A percentile compares a stretch with the other conserved stretches of the same genome.
These are phyloP conservation scores for Russula earlei DNA, from an alignment of 768 basidiomycete genomes.

Conservation along the genomic window DNA sequence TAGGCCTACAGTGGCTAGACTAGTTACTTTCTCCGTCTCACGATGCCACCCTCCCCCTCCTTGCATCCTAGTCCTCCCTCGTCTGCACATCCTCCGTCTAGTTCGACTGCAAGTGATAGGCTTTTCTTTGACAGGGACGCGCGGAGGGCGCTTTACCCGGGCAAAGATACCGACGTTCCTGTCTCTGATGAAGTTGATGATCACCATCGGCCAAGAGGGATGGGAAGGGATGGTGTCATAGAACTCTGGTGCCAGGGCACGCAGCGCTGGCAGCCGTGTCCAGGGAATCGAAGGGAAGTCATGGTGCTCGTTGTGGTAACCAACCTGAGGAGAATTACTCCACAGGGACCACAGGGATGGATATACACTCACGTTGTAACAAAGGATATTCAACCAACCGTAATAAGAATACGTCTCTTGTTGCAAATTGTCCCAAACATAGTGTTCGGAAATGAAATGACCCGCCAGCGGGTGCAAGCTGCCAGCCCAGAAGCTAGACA, in stretches of 20 bases:
- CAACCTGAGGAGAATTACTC: slow-evolving; percentile 47
- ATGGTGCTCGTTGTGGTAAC: slow-evolving; percentile 99
- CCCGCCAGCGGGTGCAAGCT: slow-evolving; percentile 93
- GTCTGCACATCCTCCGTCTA: slow-evolving; percentile 19
- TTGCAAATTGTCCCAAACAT: slow-evolving; percentile 82
- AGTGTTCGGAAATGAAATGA: slow-evolving; percentile 98
- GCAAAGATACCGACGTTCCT: slow-evolving; percentile 82
- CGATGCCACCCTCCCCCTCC: not conserved
- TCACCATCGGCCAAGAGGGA: slow-evolving; percentile 91
- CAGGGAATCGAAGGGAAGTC: slow-evolving; percentile 96
- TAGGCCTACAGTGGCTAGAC: no score
- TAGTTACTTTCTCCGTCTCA: slow-evolving; percentile 6
- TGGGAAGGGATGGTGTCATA: slow-evolving; percentile 86
- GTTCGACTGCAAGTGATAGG: slow-evolving; percentile 4
- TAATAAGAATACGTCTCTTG: slow-evolving; percentile 99
- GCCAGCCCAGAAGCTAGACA: slow-evolving; percentile 93
- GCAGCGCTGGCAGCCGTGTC: slow-evolving; percentile 83
- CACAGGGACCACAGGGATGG: not conserved
- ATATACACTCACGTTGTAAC: slow-evolving; percentile 71
- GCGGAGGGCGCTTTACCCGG: slow-evolving; percentile 56
- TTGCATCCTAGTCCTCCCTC: not conserved
- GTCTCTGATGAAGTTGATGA: slow-evolving; percentile 88
- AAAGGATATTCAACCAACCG: slow-evolving; percentile 78
- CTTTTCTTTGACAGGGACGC: not conserved
- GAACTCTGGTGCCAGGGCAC: slow-evolving; percentile 79